phyloP scores from a whole-genome alignment of 805 yeast genomes.

The Pichia exigua region DNA sequence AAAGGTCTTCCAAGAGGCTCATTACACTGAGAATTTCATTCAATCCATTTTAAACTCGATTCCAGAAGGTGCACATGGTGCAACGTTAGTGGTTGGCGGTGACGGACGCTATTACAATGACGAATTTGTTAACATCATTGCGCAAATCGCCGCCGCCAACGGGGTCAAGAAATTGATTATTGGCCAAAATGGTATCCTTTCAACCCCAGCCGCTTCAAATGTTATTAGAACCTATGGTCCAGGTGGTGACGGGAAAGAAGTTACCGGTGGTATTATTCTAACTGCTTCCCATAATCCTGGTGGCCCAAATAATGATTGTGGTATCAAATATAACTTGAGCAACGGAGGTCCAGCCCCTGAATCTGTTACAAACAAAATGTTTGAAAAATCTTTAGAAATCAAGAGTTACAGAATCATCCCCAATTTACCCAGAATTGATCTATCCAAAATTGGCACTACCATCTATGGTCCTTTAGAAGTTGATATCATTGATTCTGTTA shows the following conservation, averaged over 20 bases:
- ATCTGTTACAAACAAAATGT: conserved; percentile 81
- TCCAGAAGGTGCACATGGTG: conserved; percentile 74
- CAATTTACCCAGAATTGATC: conserved; percentile 58
- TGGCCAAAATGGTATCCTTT: conserved; percentile 81
- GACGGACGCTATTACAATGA: conserved; percentile 93
- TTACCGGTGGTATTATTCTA: conserved; percentile 91
- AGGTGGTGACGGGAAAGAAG: conserved; percentile 21
- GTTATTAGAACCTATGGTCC: conserved; percentile 59
- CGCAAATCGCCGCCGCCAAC: conserved; percentile 81
- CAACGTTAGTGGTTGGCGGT: conserved; percentile 89
- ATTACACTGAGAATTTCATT: conserved; percentile 90
- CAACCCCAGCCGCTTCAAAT: conserved; percentile 97
- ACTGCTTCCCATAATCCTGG: conserved; percentile 99
- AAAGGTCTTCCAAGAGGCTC: conserved; percentile 61
- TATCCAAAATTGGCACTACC: conserved; percentile 45
- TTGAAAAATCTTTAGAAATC: conserved; percentile 54
- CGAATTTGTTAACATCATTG: conserved; percentile 71
- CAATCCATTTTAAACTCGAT: conserved; percentile 80
- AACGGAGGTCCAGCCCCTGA: conserved; percentile 99
- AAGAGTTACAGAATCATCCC: conserved; percentile 50
- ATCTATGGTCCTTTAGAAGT: conserved; percentile 55
- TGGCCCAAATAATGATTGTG: conserved; percentile 86
- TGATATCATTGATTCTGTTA: conserved; percentile 77
- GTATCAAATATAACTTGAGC: conserved; percentile 88
- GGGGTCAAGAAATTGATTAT: conserved; percentile 79